Evolutionary conservation across 2,329 filamentous ascomycete genomes (phyloP), one percentile per base, ranked within the genome.

Genomic region (Colletotrichum sp.): DNA sequence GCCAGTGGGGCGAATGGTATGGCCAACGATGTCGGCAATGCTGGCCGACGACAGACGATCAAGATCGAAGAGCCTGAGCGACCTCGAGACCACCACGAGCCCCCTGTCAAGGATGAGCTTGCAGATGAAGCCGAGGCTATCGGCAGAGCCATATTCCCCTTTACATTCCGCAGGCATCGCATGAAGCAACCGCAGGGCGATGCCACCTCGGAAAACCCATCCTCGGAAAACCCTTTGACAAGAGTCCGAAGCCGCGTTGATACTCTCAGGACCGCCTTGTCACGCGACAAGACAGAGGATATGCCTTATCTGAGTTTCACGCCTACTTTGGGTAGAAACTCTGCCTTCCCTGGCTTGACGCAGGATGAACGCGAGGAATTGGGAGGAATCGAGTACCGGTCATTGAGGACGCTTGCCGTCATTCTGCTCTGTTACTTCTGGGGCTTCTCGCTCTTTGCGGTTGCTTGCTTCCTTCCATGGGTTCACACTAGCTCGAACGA

Each of bases 241-340:
- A 60, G 82, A 84, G 65, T 85, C 34, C 80, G 85, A 30, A 82
- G 89, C 3, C 87, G 87, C 57, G 94, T 93, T 28, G 90, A 87
- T 64, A 92, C 87, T 72, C 88, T 96, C 78, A 89, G 89, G 74
- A 89, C 88, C 1, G 90, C 85, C 11, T 85, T 90, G 71, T 90
- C 90, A 16, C 87, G 91, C 28, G 90, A 90, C 57, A 88, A 89
- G 76, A 82, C 84, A n/a, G 86, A 86, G 3, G 89, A 92, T 36
- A 94, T 95, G 87, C 97, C 97, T 0, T 99, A 99, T 83, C 90
- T 99, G 68, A 98, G 95, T 83, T 98, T 95, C 91, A 93, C 96
- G 75, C 95, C 97, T 3, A 99, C 97, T 0, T 91, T 98, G 70
- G 96, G 94, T 28, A 93, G 97, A 77, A 99, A 99, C 83, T 98